Evolutionary conservation across 2,329 filamentous ascomycete genomes (phyloP).

Genomic region (Calonectria pseudoturangicola): DNA sequence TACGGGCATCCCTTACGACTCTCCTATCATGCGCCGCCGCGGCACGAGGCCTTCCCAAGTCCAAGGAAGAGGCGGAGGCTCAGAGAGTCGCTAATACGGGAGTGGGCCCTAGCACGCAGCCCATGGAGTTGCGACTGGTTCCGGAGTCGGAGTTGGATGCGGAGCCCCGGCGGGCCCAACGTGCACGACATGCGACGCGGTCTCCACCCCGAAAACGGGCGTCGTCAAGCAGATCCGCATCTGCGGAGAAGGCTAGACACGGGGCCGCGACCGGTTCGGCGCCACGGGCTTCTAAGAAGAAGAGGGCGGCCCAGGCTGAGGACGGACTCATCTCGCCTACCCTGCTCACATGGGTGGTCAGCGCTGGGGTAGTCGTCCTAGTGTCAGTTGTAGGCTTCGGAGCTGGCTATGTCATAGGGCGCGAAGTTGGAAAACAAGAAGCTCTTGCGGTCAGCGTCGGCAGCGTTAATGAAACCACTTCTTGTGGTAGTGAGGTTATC

Average conservation of each 20-base stretch:
- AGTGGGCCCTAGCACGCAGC: slow-evolving; percentile 69
- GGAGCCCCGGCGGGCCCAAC: slow-evolving; percentile 54
- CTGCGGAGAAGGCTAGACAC: slow-evolving; percentile 70
- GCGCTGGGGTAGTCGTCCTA: slow-evolving; percentile 80
- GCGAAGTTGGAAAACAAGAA: slow-evolving; percentile 79
- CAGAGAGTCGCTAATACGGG: slow-evolving; percentile 59
- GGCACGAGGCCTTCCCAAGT: slow-evolving; percentile 86
- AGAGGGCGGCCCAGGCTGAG: slow-evolving; percentile 67
- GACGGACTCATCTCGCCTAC: slow-evolving; percentile 74
- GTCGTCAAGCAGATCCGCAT: slow-evolving; percentile 56
- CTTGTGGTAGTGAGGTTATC: slow-evolving; percentile 73
- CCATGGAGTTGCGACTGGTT: slow-evolving; percentile 75
- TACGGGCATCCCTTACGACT: slow-evolving; percentile 95
- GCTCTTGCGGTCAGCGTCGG: slow-evolving; percentile 66
- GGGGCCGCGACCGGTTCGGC: slow-evolving; percentile 63
- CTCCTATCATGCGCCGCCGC: slow-evolving; percentile 96
- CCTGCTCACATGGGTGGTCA: slow-evolving; percentile 78
- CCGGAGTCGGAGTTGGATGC: slow-evolving; percentile 76
- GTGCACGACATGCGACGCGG: slow-evolving; percentile 45
- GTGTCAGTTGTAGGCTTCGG: slow-evolving; percentile 82
- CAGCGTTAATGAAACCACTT: slow-evolving; percentile 67
- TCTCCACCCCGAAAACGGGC: slow-evolving; percentile 52
- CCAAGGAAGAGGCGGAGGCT: slow-evolving; percentile 67
- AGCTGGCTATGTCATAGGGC: slow-evolving; percentile 80
- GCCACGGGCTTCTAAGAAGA: slow-evolving; percentile 74